Conservation (phyloP, 2,329 filamentous ascomycete species). For the Monilinia laxa region DNA sequence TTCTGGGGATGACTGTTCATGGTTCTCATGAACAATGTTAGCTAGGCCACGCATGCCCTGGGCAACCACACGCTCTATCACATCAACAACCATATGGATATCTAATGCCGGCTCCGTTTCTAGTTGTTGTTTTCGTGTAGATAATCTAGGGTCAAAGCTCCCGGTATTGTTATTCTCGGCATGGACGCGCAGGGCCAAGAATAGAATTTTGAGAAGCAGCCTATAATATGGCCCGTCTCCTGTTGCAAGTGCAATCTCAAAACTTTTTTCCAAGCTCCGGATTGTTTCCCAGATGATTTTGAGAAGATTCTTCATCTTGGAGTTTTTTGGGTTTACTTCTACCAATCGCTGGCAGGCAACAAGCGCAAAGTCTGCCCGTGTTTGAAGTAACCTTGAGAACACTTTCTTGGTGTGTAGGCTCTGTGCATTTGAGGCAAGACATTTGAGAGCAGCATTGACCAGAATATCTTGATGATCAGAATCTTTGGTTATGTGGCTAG, state of each 20-base stretch:
- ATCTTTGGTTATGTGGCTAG: conserved; percentile 48
- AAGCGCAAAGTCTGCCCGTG: conserved; percentile 77
- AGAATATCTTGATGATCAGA: conserved; percentile 34
- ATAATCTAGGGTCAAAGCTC: conserved; percentile 29
- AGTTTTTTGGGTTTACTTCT: conserved; percentile 50
- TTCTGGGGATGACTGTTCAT: conserved; percentile 63
- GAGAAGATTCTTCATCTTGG: conserved; percentile 55
- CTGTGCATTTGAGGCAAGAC: conserved; percentile 73
- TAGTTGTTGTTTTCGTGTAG: conserved; percentile 27
- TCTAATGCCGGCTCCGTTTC: conserved; percentile 39
- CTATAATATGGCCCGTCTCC: conserved; percentile 73
- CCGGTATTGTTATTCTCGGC: conserved; percentile 33
- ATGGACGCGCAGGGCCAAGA: conserved; percentile 73
- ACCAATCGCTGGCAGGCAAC: conserved; percentile 79
- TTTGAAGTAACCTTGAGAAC: conserved; percentile 75
- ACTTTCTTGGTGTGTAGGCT: conserved; percentile 73
- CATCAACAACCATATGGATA: conserved; percentile 56
- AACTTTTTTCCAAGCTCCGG: conserved; percentile 53
- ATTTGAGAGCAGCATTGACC: conserved; percentile 71
- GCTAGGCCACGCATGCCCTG: conserved; percentile 81
- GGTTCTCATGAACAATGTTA: conserved; percentile 75
- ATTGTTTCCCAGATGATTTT: conserved; percentile 60
- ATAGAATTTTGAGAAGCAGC: conserved; percentile 78
- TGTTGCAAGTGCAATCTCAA: conserved; percentile 57
- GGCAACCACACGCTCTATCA: conserved; percentile 75